Evolutionary conservation across 305 asterid genomes (phyloP).

Genomic region (Lippia alba): DNA sequence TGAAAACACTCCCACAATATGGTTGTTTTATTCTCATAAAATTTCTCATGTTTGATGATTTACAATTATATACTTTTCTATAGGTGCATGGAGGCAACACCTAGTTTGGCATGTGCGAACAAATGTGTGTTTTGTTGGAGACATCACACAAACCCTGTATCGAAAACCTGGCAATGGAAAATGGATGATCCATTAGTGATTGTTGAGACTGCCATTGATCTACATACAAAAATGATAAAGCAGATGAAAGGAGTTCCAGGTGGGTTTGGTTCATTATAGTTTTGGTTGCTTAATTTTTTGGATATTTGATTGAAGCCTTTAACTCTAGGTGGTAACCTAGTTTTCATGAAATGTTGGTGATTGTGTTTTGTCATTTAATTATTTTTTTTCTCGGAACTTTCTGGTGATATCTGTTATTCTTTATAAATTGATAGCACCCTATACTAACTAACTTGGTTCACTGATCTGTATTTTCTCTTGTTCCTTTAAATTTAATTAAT

Average conservation of each 20-base stretch:
- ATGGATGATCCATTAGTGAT: constrained; percentile 94
- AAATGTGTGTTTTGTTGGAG: constrained; percentile 99
- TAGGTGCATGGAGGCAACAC: constrained; percentile 99
- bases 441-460: no score
- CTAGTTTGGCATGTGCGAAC: constrained; percentile 98
- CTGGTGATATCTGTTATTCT: no score
- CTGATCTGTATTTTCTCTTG: no score
- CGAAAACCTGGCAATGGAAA: constrained; percentile 96
- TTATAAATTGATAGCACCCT: no score
- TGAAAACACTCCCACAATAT: background rate
- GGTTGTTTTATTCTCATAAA: constrained; percentile 2
- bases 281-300: constrained; percentile 14
- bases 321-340: background rate
- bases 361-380: constrained; percentile 9
- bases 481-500: background rate
- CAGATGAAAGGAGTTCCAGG: constrained; percentile 99
- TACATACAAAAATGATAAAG: constrained; percentile 86
- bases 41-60: constrained; percentile 19
- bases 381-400: constrained; percentile 5
- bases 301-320: background rate
- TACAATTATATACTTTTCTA: constrained; percentile 19
- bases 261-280: constrained; percentile 28
- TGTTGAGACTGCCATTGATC: constrained; percentile 82
- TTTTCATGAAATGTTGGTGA: background rate
- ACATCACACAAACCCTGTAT: constrained; percentile 96